Evolutionary conservation across 768 basidiomycete species (phyloP), one percentile per base, ranked within the genome.

Genomic region (Polyporus arcularius): DNA sequence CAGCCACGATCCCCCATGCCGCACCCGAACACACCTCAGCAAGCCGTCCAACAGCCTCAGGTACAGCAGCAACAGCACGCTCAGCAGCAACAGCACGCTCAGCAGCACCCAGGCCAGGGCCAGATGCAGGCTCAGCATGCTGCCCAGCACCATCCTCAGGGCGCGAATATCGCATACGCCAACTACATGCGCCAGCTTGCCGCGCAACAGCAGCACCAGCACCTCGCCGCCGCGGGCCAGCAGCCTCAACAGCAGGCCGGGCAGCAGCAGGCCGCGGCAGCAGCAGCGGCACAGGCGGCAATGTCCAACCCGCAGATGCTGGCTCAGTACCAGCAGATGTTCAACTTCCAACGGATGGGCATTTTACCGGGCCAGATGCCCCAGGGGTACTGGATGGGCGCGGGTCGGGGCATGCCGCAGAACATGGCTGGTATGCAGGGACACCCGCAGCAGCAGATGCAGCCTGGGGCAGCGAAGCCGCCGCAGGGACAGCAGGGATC

Each of bases 401-500:
- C 66, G 52, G 68, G 66, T n/a, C 59, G 68, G 12, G 66, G 64
- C 16, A 55, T 65, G 62, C 60, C 67, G 10, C 62, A 52, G 39
- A 58, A 64, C 55, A 57, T 58, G 58, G 53, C 60, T 32, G 55
- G 51, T 31, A 55, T 68, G 61, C 55, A 59, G 45, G 56, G 52
- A 46, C 60, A 67, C 53, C 39, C 65, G 56, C 65, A 67, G 60
- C 69, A 70, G 62, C 61, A 62, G 35, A 65, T 67, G 67, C 65
- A 64, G 58, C 53, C 63, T 55, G 63, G 58, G 8, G 52, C 62
- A 38, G 66, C 55, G 58, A 67, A 69, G 58, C 57, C 68, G 39
- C 60, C 50, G 45, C 70, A 64, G 52, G 66, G 65, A 4, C 65
- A 67, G 65, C 71, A 70, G 65, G 70, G 68, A 11, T 62, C 67